A percentile compares a stretch with the other conserved stretches of the same genome.
Conservation (phyloP, 768 basidiomycete species). For the Polyporus arcularius region DNA sequence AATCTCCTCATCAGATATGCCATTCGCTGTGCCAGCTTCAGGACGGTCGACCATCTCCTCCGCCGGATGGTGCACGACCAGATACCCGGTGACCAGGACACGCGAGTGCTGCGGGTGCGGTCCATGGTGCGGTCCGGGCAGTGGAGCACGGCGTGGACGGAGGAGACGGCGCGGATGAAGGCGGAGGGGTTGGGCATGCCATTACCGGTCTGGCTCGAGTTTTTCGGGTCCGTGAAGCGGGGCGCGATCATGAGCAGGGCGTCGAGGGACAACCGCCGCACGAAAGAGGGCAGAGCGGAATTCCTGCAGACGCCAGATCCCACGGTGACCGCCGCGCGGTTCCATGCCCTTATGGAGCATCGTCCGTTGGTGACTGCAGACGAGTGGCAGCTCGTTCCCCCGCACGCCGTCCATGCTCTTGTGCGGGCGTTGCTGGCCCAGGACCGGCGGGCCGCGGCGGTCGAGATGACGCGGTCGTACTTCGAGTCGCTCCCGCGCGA, state of each 20-base stretch:
- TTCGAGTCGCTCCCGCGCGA: conserved; percentile 48
- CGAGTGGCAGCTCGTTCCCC: conserved; percentile 37
- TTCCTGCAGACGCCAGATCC: conserved; percentile 1
- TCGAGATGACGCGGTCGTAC: conserved; percentile 45
- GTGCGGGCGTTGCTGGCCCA: conserved; percentile 47
- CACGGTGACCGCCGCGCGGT: conserved; percentile 12
- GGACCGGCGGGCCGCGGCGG: conserved; percentile 9
- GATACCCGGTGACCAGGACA: conserved; percentile 50
- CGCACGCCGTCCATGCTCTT: conserved; percentile 46
- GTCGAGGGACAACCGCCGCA: neutral
- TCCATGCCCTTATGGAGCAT: conserved; percentile 40
- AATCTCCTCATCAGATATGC: conserved; percentile 49
- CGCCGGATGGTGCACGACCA: conserved; percentile 45
- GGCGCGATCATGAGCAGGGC: conserved; percentile 2
- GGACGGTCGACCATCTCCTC: conserved; percentile 48
- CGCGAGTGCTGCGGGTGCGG: conserved; percentile 57
- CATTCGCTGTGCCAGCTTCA: conserved; percentile 51
- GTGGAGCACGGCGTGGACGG: conserved; percentile 61
- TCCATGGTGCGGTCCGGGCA: conserved; percentile 54
- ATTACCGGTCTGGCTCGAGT: conserved; percentile 61
- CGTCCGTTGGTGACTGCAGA: conserved; percentile 39
- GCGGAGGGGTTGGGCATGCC: conserved; percentile 26
- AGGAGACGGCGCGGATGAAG: conserved; percentile 4
- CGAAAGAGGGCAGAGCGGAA: neutral
- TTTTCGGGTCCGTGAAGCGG: conserved; percentile 36